Percentiles rank a stretch among this genome's conserved stretches.
Evolutionary conservation across 2,329 filamentous ascomycete species (phyloP).

Genomic region (Sclerotiophoma versabilis): DNA sequence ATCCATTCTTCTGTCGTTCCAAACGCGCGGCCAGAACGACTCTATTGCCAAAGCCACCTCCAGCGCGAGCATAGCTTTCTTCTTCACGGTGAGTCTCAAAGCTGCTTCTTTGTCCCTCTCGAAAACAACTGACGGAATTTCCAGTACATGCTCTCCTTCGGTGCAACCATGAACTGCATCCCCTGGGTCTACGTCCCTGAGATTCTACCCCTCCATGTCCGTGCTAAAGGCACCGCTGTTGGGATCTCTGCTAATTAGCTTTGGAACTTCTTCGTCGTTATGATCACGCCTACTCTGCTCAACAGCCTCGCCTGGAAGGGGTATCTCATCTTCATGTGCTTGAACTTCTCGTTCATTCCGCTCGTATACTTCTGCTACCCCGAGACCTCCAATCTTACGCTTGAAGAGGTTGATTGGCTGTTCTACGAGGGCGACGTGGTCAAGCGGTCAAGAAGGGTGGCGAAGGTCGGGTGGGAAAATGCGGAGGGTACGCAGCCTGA

Average conservation of each 20-base stretch:
- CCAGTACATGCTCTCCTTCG: constrained; percentile 38
- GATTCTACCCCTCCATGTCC: constrained; percentile 58
- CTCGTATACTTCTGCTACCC: constrained; percentile 57
- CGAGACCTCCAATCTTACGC: constrained; percentile 44
- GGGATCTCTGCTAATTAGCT: constrained; percentile 60
- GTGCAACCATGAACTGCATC: constrained; percentile 41
- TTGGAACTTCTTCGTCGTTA: constrained; percentile 58
- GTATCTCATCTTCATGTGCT: constrained; percentile 61
- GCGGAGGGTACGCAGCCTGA: constrained; percentile 18
- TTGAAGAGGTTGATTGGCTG: constrained; percentile 48
- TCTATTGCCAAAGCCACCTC: constrained; percentile 51
- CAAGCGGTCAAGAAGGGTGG: constrained; percentile 26
- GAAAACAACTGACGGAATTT: background rate
- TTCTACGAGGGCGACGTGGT: constrained; percentile 43
- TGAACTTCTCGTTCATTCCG: constrained; percentile 56
- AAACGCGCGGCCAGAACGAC: constrained; percentile 30
- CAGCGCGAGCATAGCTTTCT: constrained; percentile 58
- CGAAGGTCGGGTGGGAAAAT: constrained; percentile 35
- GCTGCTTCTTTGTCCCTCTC: background rate
- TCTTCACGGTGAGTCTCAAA: constrained; percentile 51
- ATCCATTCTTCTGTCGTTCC: constrained; percentile 54
- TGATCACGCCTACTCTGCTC: constrained; percentile 61
- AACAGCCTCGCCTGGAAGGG: constrained; percentile 58
- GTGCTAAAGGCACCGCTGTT: constrained; percentile 59
- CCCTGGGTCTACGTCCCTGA: constrained; percentile 61